Base-by-base conservation (phyloP, 1,139 yeast species). In the Kodamaea suecica region DNA sequence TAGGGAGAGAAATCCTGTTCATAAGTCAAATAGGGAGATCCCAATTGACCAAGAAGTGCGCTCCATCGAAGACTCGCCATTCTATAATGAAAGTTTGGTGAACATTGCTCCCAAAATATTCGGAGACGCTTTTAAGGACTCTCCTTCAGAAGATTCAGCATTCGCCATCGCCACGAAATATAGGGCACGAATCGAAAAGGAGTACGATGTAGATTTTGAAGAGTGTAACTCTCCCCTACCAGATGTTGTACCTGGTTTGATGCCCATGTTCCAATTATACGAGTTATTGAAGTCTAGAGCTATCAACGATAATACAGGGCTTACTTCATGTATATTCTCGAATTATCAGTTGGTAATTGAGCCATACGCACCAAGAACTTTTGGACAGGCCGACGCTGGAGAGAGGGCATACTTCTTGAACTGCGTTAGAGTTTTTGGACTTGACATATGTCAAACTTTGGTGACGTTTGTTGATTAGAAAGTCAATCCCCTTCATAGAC, bases 221-320 rank as follows among this genome's bases (percentile, higher is more conserved):
- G 2, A 17, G 21, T 17, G 20, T 9, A 5, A 39, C 39, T 28
- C 25, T 21, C 29, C 34, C 23, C 33, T 74, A 3, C 81, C 81
- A 0, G 47, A 49, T 15, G 71, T 76, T 2, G 50, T 72, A 1
- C 81, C 82, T 0, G 82, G 83, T 0, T 42, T 74, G 1, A 51
- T 70, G 12, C 80, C 84, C 1, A 37, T 77, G 25, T 47, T 59
- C 54, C 80, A 77, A 45, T 47, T 77, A 13, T 39, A 55, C 12
- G 57, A 58, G 10, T 34, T 39, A 55, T 43, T 61, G 33, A 55
- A 53, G 24, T 34, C 42, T 6, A 53, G 49, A 1, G 36, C 34
- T 2, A 36, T 59, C 9, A 48, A 50, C 31, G 40, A 44, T 10
- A 49, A 46, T 17, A 30, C 37, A 8, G 12, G 21, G 12, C 16